Percentiles rank a stretch among this genome's conserved stretches.
These are phyloP conservation scores for Beta lomatogona DNA, from an alignment of 179 eudicot species.

Conservation along the genomic window DNA sequence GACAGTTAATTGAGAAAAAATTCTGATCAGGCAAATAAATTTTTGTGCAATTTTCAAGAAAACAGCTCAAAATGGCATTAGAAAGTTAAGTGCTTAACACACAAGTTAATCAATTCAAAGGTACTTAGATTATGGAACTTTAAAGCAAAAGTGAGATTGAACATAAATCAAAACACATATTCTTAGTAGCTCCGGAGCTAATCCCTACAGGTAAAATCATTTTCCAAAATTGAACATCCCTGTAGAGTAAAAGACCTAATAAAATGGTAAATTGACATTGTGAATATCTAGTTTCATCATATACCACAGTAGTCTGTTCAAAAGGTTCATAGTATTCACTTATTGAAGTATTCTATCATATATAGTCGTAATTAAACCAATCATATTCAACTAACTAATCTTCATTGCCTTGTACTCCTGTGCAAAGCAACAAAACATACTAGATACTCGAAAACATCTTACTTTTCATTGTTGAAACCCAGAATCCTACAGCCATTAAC, in stretches of 20 bases:
- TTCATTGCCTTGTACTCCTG: not conserved
- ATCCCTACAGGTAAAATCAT: not conserved
- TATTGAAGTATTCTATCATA: not conserved
- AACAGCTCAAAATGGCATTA: not conserved
- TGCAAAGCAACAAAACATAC: not conserved
- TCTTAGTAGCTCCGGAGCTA: not conserved
- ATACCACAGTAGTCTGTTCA: not conserved
- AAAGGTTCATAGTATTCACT: not conserved
- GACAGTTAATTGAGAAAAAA: slow-evolving; percentile 13
- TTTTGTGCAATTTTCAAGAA: not conserved
- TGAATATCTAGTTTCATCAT: not conserved
- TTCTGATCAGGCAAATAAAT: slow-evolving; percentile 1
- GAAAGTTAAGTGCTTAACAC: not conserved
- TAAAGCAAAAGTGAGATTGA: not conserved
- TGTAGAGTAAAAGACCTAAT: not conserved
- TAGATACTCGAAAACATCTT: not conserved
- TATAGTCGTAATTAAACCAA: not conserved
- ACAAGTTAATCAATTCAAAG: too few relatives aligned
- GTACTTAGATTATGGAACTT: too few relatives aligned
- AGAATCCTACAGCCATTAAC: not conserved
- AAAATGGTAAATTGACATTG: too few relatives aligned
- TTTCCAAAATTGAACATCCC: not conserved
- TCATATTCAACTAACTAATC: not conserved
- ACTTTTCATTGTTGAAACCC: not conserved
- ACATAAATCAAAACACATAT: not conserved